Conservation (phyloP, 768 basidiomycete species). For the Lactarius tabidus region DNA sequence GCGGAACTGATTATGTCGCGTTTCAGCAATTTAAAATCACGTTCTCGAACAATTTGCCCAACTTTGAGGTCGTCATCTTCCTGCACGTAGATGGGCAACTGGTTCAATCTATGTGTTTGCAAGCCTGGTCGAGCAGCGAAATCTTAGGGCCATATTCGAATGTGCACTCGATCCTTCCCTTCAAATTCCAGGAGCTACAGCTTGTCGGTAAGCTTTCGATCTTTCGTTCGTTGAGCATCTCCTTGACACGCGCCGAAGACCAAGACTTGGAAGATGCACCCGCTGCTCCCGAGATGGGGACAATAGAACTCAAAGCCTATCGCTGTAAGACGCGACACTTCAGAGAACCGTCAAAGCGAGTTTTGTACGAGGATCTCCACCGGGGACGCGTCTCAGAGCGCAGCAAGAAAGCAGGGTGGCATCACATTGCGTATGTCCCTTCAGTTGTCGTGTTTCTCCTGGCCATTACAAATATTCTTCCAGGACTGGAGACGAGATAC, state of each 20-base stretch:
- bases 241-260: conserved; percentile 3
- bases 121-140: background rate
- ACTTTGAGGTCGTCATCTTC: background rate
- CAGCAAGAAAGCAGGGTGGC: conserved; percentile 22
- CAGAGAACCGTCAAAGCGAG: too few species aligned
- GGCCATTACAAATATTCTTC: background rate
- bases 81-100: conserved; percentile 11
- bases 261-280: conserved; percentile 15
- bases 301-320: conserved; percentile 15
- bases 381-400: conserved; percentile 11
- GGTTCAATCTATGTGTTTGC: background rate
- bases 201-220: conserved; percentile 11
- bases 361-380: background rate
- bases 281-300: conserved; percentile 12
- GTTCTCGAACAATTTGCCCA: background rate
- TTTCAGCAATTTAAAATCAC: conserved; percentile 10
- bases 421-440: conserved; percentile 10
- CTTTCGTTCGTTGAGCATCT: background rate
- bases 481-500: conserved; percentile 16
- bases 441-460: background rate
- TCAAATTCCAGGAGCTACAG: conserved; percentile 15
- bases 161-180: background rate
- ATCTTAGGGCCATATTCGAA: background rate
- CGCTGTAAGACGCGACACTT: background rate
- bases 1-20: background rate